phyloP scores from a whole-genome alignment of 495 filamentous ascomycete genomes.

The Penicillium turbatum region DNA sequence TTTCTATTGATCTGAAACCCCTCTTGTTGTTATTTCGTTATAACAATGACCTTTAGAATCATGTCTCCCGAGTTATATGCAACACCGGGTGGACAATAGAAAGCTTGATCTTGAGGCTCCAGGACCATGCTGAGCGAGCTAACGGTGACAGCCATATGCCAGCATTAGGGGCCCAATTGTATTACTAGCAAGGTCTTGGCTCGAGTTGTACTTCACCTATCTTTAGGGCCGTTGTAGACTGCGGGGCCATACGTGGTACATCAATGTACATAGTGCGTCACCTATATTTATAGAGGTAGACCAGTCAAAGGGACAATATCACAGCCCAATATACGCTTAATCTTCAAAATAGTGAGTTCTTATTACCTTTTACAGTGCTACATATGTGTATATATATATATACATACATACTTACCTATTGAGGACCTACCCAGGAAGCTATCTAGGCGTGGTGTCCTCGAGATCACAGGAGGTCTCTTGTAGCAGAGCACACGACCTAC shows the following conservation, averaged over 20 bases:
- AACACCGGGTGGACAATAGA: not conserved
- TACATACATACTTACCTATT: not conserved
- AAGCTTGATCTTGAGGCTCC: not conserved
- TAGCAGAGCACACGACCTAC: not conserved
- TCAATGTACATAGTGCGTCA: no score
- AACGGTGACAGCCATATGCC: not conserved
- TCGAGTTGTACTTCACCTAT: not conserved
- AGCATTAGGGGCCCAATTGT: not conserved
- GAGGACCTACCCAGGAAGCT: no score
- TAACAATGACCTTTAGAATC: not conserved
- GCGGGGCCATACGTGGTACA: not conserved
- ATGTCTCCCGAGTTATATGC: not conserved
- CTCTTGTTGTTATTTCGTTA: not conserved
- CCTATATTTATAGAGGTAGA: not conserved
- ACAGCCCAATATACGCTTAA: not conserved
- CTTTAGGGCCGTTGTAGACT: not conserved
- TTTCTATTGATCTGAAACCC: no score
- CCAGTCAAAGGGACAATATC: not conserved
- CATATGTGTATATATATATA: no score
- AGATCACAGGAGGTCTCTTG: not conserved
- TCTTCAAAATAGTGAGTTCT: not conserved
- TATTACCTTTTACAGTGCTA: no score
- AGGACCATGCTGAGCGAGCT: not conserved
- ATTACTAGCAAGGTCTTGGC: constrained; percentile 1
- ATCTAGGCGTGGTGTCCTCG: not conserved